A percentile compares a stretch with the other conserved stretches of the same genome.
These are phyloP conservation scores for Hirsutella rhossiliensis DNA, from an alignment of 2,329 filamentous ascomycete genomes.

Conservation along the genomic window DNA sequence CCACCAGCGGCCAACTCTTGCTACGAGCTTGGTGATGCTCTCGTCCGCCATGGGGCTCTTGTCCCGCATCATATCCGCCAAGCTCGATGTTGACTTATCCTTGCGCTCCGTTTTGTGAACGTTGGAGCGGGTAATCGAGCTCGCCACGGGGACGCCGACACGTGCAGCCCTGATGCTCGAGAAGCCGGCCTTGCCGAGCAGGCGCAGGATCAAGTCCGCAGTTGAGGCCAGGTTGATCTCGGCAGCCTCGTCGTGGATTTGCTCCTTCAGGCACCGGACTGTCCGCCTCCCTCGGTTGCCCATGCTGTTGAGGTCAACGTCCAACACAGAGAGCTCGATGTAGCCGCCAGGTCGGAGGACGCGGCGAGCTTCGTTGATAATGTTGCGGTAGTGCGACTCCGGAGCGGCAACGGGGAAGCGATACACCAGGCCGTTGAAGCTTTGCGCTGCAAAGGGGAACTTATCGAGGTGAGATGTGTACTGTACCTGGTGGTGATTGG, in stretches of 20 bases:
- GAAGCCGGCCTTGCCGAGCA: constrained; percentile 59
- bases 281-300: constrained; percentile 57
- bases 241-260: constrained; percentile 48
- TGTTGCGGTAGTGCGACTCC: constrained; percentile 55
- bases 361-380: constrained; percentile 63
- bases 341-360: constrained; percentile 68
- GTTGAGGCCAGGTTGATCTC: constrained; percentile 48
- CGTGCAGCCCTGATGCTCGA: constrained; percentile 62
- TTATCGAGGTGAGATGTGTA: constrained; percentile 49
- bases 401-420: constrained; percentile 63
- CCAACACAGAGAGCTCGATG: constrained; percentile 67
- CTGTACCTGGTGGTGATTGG: constrained; percentile 66
- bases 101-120: constrained; percentile 5
- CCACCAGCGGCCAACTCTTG: constrained; percentile 91
- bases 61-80: constrained; percentile 64
- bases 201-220: constrained; percentile 49
- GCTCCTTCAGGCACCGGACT: constrained; percentile 59
- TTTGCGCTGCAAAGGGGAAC: constrained; percentile 65
- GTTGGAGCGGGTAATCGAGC: constrained; percentile 25
- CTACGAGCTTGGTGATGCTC: constrained; percentile 83
- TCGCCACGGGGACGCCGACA: constrained; percentile 64
- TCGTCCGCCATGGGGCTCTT: constrained; percentile 62
- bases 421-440: constrained; percentile 65
- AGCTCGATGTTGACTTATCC: constrained; percentile 28
- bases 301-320: constrained; percentile 75